Percentiles rank a stretch among this genome's conserved stretches.
phyloP scores from a whole-genome alignment of 768 basidiomycete species.

The Pleurotus citrinopileatus region DNA sequence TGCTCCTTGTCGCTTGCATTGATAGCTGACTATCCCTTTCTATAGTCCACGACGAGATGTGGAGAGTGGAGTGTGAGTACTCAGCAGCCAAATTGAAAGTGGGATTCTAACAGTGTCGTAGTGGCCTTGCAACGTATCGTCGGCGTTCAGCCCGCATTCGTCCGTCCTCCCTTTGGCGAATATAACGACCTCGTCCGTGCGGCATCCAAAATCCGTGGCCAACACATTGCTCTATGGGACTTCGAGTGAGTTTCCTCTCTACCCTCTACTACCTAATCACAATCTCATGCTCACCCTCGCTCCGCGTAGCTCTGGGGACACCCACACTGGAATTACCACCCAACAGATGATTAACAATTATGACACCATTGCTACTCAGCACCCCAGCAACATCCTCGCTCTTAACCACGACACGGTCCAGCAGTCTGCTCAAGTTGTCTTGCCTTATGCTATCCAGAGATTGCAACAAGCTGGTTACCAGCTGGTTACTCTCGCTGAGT shows the following conservation, averaged over 20 bases:
- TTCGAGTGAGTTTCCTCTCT: constrained; percentile 24
- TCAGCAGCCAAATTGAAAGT: not conserved
- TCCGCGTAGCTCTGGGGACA: constrained; percentile 32
- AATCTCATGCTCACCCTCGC: not conserved
- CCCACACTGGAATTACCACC: constrained; percentile 27
- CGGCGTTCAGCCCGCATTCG: constrained; percentile 31
- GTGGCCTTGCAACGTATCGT: constrained; percentile 29
- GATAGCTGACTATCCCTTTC: constrained; percentile 1
- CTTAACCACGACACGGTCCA: constrained; percentile 37
- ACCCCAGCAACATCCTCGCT: constrained; percentile 33
- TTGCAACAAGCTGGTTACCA: not conserved
- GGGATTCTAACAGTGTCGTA: constrained; percentile 18
- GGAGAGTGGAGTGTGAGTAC: constrained; percentile 17
- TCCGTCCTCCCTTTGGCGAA: constrained; percentile 37
- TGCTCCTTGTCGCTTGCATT: not conserved
- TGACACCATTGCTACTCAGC: constrained; percentile 22
- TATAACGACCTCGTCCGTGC: constrained; percentile 29
- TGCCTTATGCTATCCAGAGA: constrained; percentile 17
- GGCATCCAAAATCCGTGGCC: constrained; percentile 19
- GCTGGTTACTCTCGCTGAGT: constrained; percentile 6
- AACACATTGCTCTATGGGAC: constrained; percentile 29
- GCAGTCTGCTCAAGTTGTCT: constrained; percentile 10
- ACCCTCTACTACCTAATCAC: not conserved
- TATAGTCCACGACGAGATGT: constrained; percentile 23
- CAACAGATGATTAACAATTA: constrained; percentile 30